Base-by-base conservation (phyloP, 1,139 yeast genomes). In the Magnusiomyces magnusii region DNA sequence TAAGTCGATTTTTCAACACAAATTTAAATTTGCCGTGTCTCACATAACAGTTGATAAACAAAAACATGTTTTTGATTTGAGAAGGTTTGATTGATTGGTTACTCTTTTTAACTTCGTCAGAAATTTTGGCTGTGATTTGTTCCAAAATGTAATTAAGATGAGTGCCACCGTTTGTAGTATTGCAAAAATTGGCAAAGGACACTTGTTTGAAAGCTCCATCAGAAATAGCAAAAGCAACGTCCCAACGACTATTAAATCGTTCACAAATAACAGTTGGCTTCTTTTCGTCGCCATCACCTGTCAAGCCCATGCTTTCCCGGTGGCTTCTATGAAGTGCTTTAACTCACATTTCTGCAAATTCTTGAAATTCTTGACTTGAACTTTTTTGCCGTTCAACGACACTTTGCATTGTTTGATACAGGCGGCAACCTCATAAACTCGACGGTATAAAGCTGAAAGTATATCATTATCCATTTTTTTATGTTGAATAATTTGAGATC, bases 21-120 rank as follows among this genome's bases (percentile, higher is more conserved):
- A 99, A 92, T 0, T 97, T 92, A 70, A 95, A 95, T 0, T 98
- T 96, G 0, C 99, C 99, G 67, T 95, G 95, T 71, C 91, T 97
- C 73, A 95, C 84, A 65, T 92, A 78, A 79, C 97, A 91, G 72
- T 95, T 95, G 64, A 95, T 79, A 68, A 95, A 95, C 50, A 95
- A 70, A 68, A 93, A 93, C 86, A 93, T 87, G 72, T 87, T 91
- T 70, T 86, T 84, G 60, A 95, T 87, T 74, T 95, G 98, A 66
- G 86, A 86, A 1, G 96, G 93, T 67, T 87, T 88, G 61, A 95
- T 83, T 72, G 85, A 85, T 42, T 89, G 83, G 61, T 83, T 83
- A 70, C 84, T 87, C 74, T 87, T 91, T 69, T 85, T 89, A 67
- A 91, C 81, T 42, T 80, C 76, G 25, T 89, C 89, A 36, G 85